Conservation (phyloP, 2,329 filamentous ascomycete species). For the Aspergillus tamarii region DNA sequence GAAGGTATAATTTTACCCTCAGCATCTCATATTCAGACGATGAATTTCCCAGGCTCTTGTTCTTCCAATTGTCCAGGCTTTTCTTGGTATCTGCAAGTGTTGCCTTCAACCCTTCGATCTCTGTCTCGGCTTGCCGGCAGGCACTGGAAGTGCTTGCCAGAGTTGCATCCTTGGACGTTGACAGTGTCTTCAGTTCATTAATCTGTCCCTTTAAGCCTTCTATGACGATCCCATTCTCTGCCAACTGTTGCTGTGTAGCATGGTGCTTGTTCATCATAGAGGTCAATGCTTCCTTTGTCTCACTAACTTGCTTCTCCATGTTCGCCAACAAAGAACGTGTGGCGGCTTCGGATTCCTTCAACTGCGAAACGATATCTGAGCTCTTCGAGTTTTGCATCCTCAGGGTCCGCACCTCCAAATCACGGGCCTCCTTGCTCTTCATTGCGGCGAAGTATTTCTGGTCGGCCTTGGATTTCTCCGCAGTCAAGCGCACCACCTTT, state of each 20-base stretch:
- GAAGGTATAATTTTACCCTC: conserved; percentile 64
- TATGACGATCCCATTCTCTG: conserved; percentile 69
- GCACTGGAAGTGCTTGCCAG: conserved; percentile 65
- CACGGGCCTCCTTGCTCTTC: conserved; percentile 86
- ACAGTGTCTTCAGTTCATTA: conserved; percentile 71
- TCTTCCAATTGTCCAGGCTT: conserved; percentile 83
- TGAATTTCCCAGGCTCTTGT: conserved; percentile 77
- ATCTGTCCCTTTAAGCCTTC: conserved; percentile 78
- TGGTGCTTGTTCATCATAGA: conserved; percentile 72
- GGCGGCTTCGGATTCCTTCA: conserved; percentile 86
- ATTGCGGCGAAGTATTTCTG: conserved; percentile 97
- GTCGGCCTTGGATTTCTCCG: conserved; percentile 94
- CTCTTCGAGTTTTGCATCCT: conserved; percentile 85
- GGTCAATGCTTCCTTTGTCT: conserved; percentile 78
- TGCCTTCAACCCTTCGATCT: conserved; percentile 78
- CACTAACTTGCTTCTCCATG: conserved; percentile 86
- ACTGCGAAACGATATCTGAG: conserved; percentile 86
- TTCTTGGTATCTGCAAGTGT: conserved; percentile 78
- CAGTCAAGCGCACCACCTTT: conserved; percentile 70
- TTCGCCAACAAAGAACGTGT: conserved; percentile 77
- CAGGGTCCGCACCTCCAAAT: conserved; percentile 76
- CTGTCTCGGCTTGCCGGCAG: conserved; percentile 65
- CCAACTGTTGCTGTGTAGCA: conserved; percentile 70
- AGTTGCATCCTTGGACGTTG: conserved; percentile 75
- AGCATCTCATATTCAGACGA: conserved; percentile 83